These are phyloP conservation scores for Zasmidium cellare DNA, from an alignment of 2,329 filamentous ascomycete species.

Conservation along the genomic window DNA sequence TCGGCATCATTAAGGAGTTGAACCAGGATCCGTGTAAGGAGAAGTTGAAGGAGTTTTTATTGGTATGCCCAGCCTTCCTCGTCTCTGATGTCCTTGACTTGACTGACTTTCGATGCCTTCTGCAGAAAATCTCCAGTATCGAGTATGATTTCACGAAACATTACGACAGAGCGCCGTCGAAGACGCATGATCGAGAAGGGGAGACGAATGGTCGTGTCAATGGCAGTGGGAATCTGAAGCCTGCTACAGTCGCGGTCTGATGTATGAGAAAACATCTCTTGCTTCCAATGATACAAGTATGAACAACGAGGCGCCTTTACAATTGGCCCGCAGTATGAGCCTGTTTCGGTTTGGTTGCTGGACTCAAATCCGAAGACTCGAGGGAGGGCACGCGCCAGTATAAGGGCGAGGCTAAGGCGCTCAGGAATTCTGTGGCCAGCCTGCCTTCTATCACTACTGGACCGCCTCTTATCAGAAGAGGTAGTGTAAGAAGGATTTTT, in stretches of 20 bases:
- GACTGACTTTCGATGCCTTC: background rate
- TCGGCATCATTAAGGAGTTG: slow-evolving; percentile 21
- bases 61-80: slow-evolving; percentile 13
- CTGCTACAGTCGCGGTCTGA: background rate
- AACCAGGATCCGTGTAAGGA: slow-evolving; percentile 20
- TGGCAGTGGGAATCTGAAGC: background rate
- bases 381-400: too few relatives aligned
- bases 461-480: too few relatives aligned
- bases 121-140: slow-evolving; percentile 21
- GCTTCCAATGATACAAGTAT: too few relatives aligned
- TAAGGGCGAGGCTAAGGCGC: too few relatives aligned
- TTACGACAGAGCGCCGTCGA: slow-evolving; percentile 12
- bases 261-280: background rate
- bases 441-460: too few relatives aligned
- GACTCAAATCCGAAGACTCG: too few relatives aligned
- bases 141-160: slow-evolving; percentile 30
- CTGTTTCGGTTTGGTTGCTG: too few relatives aligned
- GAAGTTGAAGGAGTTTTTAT: slow-evolving; percentile 24
- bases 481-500: too few relatives aligned
- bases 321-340: too few relatives aligned
- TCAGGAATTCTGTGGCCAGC: too few relatives aligned
- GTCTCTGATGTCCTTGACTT: background rate
- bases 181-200: too few relatives aligned
- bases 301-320: too few relatives aligned
- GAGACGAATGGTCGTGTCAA: background rate